Base-by-base conservation (phyloP, 805 yeast genomes). In the Hanseniaspora occidentalis region DNA sequence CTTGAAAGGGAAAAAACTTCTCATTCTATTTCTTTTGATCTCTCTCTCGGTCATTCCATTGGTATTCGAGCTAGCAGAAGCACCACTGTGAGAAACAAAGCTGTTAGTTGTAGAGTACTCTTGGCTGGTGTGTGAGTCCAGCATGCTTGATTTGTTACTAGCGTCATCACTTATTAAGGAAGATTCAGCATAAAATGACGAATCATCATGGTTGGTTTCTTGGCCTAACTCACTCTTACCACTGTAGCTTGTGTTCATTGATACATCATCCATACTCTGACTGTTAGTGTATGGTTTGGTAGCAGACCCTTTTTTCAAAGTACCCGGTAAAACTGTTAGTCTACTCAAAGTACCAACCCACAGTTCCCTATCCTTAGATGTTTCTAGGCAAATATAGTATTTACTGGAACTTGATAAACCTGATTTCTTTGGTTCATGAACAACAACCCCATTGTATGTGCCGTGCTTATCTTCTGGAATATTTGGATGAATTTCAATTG, bases 311-410 rank as follows among this genome's bases (percentile, higher is more conserved):
- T 4, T 9, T 19, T 33, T 20, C 4, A 17, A 17, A 4, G 10
- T 14, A 10, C 14, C 23, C 11, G 36, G 36, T 18, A 33, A n/a
- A n/a, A 54, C 58, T 3, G 54, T 51, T 29, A 56, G 50, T 34
- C 60, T 63, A 24, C 67, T 56, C 13, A 71, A 48, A 0, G 64
- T 64, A 14, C 71, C 67, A 7, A 82, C 72, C 92, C 94, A 83
- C 8, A 62, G 62, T 50, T 80, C 88, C 42, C 89, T 69, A 52
- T 85, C 95, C 21, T 66, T 70, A 35, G 80, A 80, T 7, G 80
- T 75, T 54, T 86, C 94, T 2, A 92, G 80, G 57, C 94, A 84
- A 40, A 85, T 70, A 38, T 73, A 69, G 50, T 79, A 84, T 47
- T 69, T 76, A 1, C 73, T 71, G 22, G 51, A 44, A 27, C 54